phyloP scores from a whole-genome alignment of 169 alveolate genomes.

The Plasmodium fragile region DNA sequence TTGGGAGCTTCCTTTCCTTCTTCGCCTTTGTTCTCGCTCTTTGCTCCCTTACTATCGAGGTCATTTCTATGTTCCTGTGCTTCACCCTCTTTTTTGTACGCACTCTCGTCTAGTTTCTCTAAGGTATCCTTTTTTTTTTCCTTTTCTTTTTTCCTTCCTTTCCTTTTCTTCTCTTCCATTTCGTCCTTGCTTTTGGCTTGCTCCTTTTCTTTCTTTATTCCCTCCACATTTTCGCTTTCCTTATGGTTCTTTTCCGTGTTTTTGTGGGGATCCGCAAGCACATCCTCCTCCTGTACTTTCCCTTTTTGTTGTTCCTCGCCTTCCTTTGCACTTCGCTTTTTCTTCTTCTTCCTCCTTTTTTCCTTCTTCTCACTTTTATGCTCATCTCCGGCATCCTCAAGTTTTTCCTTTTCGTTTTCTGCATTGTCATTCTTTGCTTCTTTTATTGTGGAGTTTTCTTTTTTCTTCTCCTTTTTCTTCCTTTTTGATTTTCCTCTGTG shows the following conservation, averaged over 20 bases:
- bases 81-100: not conserved
- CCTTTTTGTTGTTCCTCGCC: conserved; percentile 4
- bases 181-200: not conserved
- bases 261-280: not conserved
- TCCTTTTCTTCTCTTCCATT: not conserved
- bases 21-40: not conserved
- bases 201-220: not conserved
- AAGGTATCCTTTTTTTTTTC: not conserved
- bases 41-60: not conserved
- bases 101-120: not conserved
- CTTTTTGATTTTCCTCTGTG: not conserved
- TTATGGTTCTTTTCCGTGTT: not conserved
- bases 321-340: not conserved
- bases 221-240: not conserved
- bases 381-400: not conserved
- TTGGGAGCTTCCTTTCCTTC: not conserved
- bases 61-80: not conserved
- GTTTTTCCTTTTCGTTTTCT: not conserved
- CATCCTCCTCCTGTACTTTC: not conserved
- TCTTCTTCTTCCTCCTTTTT: not conserved
- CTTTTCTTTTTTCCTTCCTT: not conserved
- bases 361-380: not conserved
- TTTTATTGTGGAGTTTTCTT: not conserved
- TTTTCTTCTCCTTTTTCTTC: not conserved
- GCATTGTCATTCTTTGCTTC: not conserved